Conservation (phyloP, 2,329 filamentous ascomycete species). For the Apiospora kogelbergensis region DNA sequence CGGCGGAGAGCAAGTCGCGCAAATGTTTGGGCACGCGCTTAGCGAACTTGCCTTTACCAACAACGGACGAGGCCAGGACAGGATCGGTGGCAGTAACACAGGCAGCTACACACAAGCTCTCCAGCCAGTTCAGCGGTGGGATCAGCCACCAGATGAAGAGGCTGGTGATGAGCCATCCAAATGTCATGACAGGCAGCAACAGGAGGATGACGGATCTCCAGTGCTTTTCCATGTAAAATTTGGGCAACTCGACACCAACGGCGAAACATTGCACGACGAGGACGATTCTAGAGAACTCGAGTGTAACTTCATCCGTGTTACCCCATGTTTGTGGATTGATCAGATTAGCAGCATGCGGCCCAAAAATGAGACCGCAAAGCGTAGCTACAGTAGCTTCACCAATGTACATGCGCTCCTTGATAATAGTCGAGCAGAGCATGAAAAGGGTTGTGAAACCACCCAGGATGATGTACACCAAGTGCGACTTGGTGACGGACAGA, state of each 20-base stretch:
- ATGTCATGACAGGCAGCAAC: conserved; percentile 94
- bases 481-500: conserved; percentile 84
- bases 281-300: conserved; percentile 87
- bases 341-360: conserved; percentile 78
- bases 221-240: conserved; percentile 96
- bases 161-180: conserved; percentile 90
- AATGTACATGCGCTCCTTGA: conserved; percentile 98
- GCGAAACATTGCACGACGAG: conserved; percentile 92
- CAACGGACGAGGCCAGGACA: conserved; percentile 93
- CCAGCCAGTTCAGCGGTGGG: conserved; percentile 78
- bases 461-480: conserved; percentile 97
- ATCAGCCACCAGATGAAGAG: conserved; percentile 94
- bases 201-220: conserved; percentile 91
- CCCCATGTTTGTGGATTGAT: conserved; percentile 79
- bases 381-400: conserved; percentile 96
- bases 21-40: conserved; percentile 97
- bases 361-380: conserved; percentile 84
- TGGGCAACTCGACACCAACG: conserved; percentile 85
- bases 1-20: conserved; percentile 89
- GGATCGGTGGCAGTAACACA: conserved; percentile 98
- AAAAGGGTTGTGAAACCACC: conserved; percentile 97
- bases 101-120: conserved; percentile 82
- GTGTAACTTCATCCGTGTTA: conserved; percentile 79
- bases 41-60: conserved; percentile 98
- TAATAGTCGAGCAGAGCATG: conserved; percentile 96